These are phyloP conservation scores for Crucihimalaya himalaica DNA, from an alignment of 345 rosid genomes.

Conservation along the genomic window DNA sequence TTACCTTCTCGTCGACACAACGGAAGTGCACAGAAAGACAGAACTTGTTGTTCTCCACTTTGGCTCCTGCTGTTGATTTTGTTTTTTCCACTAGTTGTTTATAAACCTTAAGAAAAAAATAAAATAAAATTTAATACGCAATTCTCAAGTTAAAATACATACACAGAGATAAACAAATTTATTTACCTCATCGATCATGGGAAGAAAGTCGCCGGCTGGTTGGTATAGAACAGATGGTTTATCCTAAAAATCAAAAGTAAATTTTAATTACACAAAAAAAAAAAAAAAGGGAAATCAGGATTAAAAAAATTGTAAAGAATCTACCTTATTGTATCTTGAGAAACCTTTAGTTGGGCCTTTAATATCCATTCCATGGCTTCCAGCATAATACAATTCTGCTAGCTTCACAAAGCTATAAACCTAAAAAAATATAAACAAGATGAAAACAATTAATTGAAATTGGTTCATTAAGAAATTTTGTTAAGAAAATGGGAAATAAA, in stretches of 20 bases:
- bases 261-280: neutral
- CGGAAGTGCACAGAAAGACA: constrained; percentile 92
- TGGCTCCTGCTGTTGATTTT: constrained; percentile 71
- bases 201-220: constrained; percentile 84
- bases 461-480: neutral
- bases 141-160: neutral
- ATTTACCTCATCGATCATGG: constrained; percentile 88
- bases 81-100: constrained; percentile 63
- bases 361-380: constrained; percentile 99
- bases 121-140: neutral
- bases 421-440: constrained; percentile 31
- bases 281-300: neutral
- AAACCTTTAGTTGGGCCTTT: constrained; percentile 74
- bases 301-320: constrained; percentile 37
- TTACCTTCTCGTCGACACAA: constrained; percentile 80
- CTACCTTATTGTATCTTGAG: constrained; percentile 55
- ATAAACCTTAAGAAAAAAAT: constrained; percentile 53
- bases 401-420: constrained; percentile 81
- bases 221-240: constrained; percentile 63
- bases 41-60: constrained; percentile 93
- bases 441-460: neutral
- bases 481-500: neutral
- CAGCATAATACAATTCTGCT: constrained; percentile 90
- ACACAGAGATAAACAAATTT: neutral
- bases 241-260: constrained; percentile 42